Evolutionary conservation across 495 filamentous ascomycete species (phyloP).

Genomic region (Aspergillus olivimuriae): DNA sequence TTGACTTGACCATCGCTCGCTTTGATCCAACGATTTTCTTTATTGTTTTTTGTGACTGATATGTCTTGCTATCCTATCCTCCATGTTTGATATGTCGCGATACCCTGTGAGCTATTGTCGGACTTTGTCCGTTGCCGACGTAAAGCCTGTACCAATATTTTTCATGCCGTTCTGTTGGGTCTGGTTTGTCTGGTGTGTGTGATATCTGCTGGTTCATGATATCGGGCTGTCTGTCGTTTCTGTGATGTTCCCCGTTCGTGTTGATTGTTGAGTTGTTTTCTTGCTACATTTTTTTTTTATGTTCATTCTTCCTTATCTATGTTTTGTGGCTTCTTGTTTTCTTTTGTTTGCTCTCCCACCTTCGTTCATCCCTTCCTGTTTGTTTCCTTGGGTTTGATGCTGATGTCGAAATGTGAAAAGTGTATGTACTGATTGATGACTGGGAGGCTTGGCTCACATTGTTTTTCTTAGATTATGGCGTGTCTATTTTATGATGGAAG

Average conservation of each 20-base stretch:
- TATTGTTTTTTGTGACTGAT: not conserved
- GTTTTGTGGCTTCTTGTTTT: not conserved
- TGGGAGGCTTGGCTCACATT: no score
- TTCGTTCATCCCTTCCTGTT: not conserved
- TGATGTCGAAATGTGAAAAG: not conserved
- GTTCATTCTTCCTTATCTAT: not conserved
- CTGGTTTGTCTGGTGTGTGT: no score
- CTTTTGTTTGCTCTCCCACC: no score
- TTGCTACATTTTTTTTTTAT: conserved; percentile 3
- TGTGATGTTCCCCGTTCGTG: no score
- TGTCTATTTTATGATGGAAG: no score
- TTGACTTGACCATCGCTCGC: no score
- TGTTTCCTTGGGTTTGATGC: not conserved
- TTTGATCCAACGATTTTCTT: not conserved
- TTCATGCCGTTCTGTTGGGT: no score
- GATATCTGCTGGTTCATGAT: not conserved
- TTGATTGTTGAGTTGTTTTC: no score
- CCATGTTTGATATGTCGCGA: conserved; percentile 10
- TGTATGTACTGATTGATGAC: no score
- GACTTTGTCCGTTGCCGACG: conserved; percentile 2
- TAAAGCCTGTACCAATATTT: conserved; percentile 4
- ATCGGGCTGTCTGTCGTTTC: no score
- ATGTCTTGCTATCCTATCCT: no score
- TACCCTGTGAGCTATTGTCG: conserved; percentile 14
- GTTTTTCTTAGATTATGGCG: no score